Evolutionary conservation across 805 yeast species (phyloP), one percentile per base, ranked within the genome.

Genomic region (Pichia paraexigua): DNA sequence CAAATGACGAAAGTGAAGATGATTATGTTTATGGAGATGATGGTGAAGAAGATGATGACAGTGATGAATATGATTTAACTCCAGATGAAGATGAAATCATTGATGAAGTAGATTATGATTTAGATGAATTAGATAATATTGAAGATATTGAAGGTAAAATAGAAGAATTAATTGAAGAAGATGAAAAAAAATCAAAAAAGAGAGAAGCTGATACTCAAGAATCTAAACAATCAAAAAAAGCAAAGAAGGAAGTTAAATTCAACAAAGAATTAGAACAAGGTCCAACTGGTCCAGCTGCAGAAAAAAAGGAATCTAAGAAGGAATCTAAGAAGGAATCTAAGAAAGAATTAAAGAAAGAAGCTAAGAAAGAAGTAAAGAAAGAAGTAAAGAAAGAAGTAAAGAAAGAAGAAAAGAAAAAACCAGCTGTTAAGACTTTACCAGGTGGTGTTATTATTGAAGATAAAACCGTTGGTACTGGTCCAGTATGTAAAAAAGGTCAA

Each of bases 401-500:
- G 10, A 55, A 61, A 42, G 59, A 67, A 52, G 61, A 63, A 56
- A 67, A 61, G 35, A 76, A 78, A 71, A 82, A 82, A 66, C 79
- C 78, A 70, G 78, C 85, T 60, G 78, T 87, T 62, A 84, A 83
- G 75, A 85, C 87, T 50, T 78, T 94, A 59, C 85, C 87, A 66
- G 98, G 98, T 63, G 98, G 97, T 67, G 89, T 94, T 61, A 74
- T 86, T 55, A 75, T 90, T 65, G 99, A 94, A 78, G 99, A 94
- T 76, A 85, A 95, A 72, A 82, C 85, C 56, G 70, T 77, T 53
- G 99, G 99, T 65, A 79, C 81, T 53, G 99, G 99, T 56, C 82
- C 88, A 62, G 75, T 76, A 57, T 96, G 95, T 67, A 91, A 90
- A 77, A 75, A 78, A 62, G 95, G 96, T 55, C 79, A 87, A 74